Evolutionary conservation across 345 rosid genomes (phyloP).

Genomic region (Angophora floribunda): DNA sequence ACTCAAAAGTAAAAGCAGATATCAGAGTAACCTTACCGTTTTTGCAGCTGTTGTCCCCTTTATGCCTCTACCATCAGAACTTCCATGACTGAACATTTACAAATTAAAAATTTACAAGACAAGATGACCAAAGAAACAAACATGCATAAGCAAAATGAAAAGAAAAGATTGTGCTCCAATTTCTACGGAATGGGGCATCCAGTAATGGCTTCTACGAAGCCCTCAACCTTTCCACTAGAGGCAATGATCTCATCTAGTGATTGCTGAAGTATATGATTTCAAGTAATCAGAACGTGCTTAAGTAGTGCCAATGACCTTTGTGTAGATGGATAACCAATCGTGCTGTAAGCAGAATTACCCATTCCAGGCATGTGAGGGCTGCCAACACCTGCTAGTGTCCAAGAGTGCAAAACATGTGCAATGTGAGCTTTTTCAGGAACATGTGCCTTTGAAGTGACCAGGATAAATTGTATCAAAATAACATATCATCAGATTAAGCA

Average conservation of each 20-base stretch:
- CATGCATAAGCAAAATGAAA: background rate
- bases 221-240: constrained; percentile 25
- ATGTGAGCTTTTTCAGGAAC: constrained; percentile 64
- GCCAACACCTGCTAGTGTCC: constrained; percentile 98
- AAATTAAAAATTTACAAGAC: background rate
- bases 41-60: constrained; percentile 24
- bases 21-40: constrained; percentile 25
- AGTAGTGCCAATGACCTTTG: constrained; percentile 94
- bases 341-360: constrained; percentile 83
- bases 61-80: constrained; percentile 27
- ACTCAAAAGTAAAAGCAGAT: background rate
- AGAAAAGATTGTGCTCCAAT: constrained; percentile 10
- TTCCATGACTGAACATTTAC: constrained; percentile 32
- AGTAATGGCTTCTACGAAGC: constrained; percentile 18
- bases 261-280: constrained; percentile 21
- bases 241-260: constrained; percentile 1
- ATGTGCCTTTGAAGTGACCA: constrained; percentile 46
- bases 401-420: constrained; percentile 90
- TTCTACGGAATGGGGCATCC: constrained; percentile 12
- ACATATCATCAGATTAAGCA: background rate
- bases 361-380: constrained; percentile 87
- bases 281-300: constrained; percentile 48
- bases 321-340: constrained; percentile 86
- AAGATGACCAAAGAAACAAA: background rate
- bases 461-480: constrained; percentile 3